A percentile compares a stretch with the other conserved stretches of the same genome.
Evolutionary conservation across 805 yeast species (phyloP).

Genomic region (Saccharomyces paradoxus): DNA sequence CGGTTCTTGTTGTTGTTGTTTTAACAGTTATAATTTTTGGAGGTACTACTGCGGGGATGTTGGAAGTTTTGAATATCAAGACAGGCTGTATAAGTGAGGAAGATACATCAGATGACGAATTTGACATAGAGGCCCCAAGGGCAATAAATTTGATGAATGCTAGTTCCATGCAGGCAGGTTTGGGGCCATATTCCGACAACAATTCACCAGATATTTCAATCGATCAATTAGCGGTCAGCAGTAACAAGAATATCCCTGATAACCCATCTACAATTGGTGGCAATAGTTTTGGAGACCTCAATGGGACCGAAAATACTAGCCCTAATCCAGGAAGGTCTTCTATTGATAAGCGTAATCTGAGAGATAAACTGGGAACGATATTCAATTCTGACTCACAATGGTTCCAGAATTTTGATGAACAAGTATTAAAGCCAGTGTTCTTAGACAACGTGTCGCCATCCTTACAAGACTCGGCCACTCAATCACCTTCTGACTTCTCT

Average conservation of each 20-base stretch:
- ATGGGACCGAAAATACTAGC: not conserved
- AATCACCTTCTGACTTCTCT: not conserved
- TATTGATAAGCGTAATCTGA: slow-evolving; percentile 3
- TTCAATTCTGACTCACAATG: slow-evolving; percentile 51
- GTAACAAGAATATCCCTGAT: slow-evolving; percentile 1
- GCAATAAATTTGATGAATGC: slow-evolving; percentile 7
- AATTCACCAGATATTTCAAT: slow-evolving; percentile 13
- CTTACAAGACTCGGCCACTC: not conserved
- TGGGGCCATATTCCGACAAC: slow-evolving; percentile 25
- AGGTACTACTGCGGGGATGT: slow-evolving; percentile 97
- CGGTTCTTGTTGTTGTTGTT: slow-evolving; percentile 93
- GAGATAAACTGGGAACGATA: slow-evolving; percentile 15
- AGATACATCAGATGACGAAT: slow-evolving; percentile 83
- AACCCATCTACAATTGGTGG: not conserved
- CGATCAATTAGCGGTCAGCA: slow-evolving; percentile 13
- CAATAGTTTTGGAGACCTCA: not conserved
- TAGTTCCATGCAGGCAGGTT: not conserved
- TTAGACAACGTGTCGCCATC: slow-evolving; percentile 41
- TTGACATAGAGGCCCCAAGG: slow-evolving; percentile 74
- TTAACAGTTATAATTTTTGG: slow-evolving; percentile 93
- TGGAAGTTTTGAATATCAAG: slow-evolving; percentile 85
- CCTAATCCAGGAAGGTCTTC: not conserved
- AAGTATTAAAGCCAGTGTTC: slow-evolving; percentile 84
- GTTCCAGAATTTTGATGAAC: slow-evolving; percentile 91
- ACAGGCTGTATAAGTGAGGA: slow-evolving; percentile 81